Evolutionary conservation across 78 protist species (phyloP).

Genomic region (Diacronema lutheri): DNA sequence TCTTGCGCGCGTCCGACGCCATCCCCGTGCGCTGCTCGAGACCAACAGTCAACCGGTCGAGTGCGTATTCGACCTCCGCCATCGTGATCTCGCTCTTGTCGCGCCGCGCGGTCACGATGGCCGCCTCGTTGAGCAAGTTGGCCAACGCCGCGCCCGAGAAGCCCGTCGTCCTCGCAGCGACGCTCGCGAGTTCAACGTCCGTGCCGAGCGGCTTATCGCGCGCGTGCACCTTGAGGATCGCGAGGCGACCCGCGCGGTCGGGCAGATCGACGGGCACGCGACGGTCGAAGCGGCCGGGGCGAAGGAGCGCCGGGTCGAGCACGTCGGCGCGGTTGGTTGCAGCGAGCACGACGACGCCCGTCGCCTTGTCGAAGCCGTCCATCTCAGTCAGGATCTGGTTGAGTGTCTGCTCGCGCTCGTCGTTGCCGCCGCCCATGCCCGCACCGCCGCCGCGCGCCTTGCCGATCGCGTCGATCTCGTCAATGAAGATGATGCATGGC

Average conservation of each 20-base stretch:
- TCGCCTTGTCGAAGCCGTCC: slow-evolving; percentile 88
- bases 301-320: slow-evolving; percentile 92
- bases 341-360: slow-evolving; percentile 87
- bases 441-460: not conserved
- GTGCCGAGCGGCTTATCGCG: slow-evolving; percentile 35
- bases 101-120: slow-evolving; percentile 45
- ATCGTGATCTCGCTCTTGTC: slow-evolving; percentile 7
- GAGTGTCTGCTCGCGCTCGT: too few species aligned
- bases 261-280: too few species aligned
- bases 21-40: slow-evolving; percentile 77
- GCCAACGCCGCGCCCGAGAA: slow-evolving; percentile 50
- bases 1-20: slow-evolving; percentile 40
- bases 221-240: slow-evolving; percentile 85
- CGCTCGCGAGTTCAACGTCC: slow-evolving; percentile 30
- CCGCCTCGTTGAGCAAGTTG: slow-evolving; percentile 52
- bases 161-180: slow-evolving; percentile 42
- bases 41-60: slow-evolving; percentile 52
- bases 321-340: slow-evolving; percentile 87
- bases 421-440: slow-evolving; percentile 45
- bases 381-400: slow-evolving; percentile 95
- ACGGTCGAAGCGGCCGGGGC: too few species aligned
- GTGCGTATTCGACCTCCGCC: slow-evolving; percentile 26
- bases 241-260: slow-evolving; percentile 72
- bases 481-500: too few species aligned
- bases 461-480: slow-evolving; percentile 85